Conservation (phyloP, 1,284 basidiomycete genomes). For the Ceratobasidium sp. region DNA sequence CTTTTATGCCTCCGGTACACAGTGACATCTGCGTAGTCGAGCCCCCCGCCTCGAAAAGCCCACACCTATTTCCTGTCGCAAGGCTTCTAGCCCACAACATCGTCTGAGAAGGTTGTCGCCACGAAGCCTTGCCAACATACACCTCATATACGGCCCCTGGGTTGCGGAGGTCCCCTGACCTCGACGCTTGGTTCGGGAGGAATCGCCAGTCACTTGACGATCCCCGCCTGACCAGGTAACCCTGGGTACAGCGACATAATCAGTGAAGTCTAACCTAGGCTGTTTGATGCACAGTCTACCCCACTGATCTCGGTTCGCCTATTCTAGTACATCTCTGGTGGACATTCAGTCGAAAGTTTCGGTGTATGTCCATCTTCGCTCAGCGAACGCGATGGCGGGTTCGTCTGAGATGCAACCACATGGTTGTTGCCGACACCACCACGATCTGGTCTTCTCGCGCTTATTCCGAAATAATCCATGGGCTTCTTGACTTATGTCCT, state of each 20-base stretch:
- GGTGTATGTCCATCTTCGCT: constrained; percentile 20
- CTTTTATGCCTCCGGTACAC: constrained; percentile 31
- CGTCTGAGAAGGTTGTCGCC: constrained; percentile 38
- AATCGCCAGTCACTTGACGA: constrained; percentile 41
- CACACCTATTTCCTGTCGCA: constrained; percentile 38
- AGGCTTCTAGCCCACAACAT: constrained; percentile 35
- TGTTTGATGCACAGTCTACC: constrained; percentile 28
- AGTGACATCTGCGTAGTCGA: constrained; percentile 9
- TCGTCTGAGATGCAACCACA: constrained; percentile 16
- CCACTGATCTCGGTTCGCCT: constrained; percentile 31
- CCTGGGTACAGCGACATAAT: constrained; percentile 34
- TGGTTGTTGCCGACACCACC: constrained; percentile 41
- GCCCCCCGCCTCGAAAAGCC: constrained; percentile 12
- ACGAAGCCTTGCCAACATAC: constrained; percentile 39
- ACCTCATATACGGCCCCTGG: constrained; percentile 35
- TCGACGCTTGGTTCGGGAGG: constrained; percentile 29
- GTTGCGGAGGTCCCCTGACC: constrained; percentile 40
- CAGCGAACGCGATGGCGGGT: constrained; percentile 11
- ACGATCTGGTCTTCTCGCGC: constrained; percentile 35
- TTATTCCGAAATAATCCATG: constrained; percentile 35
- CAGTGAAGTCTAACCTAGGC: constrained; percentile 38
- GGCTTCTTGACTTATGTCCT: constrained; percentile 30
- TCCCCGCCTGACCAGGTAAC: constrained; percentile 40
- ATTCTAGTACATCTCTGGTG: not conserved
- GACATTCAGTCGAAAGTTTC: constrained; percentile 10